These are phyloP conservation scores for Globisporangium spinosum DNA, from an alignment of 352 stramenopile species.

Conservation along the genomic window DNA sequence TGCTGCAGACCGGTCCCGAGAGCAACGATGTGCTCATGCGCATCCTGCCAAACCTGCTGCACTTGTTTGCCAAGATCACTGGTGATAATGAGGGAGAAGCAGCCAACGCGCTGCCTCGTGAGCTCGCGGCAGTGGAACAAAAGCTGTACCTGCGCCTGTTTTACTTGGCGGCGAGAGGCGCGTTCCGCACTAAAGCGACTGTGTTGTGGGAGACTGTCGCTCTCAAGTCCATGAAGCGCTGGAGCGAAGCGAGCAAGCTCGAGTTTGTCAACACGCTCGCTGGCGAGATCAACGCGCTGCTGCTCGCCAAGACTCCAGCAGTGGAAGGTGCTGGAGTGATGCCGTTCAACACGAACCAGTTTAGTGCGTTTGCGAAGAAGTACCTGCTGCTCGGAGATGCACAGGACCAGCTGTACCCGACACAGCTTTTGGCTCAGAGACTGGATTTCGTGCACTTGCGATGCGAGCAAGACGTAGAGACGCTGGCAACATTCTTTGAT, in stretches of 20 bases:
- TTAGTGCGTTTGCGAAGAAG: slow-evolving; percentile 48
- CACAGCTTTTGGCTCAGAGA: slow-evolving; percentile 36
- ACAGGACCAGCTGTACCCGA: slow-evolving; percentile 27
- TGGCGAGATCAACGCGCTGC: slow-evolving; percentile 46
- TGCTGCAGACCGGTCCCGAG: slow-evolving; percentile 38
- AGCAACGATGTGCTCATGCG: slow-evolving; percentile 43
- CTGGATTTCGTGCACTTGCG: slow-evolving; percentile 49
- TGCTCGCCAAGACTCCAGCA: slow-evolving; percentile 28
- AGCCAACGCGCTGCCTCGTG: slow-evolving; percentile 27
- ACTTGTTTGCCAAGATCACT: slow-evolving; percentile 49
- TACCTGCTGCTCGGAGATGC: slow-evolving; percentile 39
- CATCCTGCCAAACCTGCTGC: slow-evolving; percentile 54
- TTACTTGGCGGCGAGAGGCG: slow-evolving; percentile 49
- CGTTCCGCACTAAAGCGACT: slow-evolving; percentile 43
- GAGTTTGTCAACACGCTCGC: slow-evolving; percentile 46
- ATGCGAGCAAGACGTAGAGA: slow-evolving; percentile 20
- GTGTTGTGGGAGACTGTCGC: slow-evolving; percentile 47
- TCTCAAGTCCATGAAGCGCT: slow-evolving; percentile 34
- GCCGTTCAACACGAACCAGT: slow-evolving; percentile 47
- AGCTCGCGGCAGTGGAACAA: slow-evolving; percentile 52
- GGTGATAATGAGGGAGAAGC: neutral
- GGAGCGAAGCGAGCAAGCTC: slow-evolving; percentile 30
- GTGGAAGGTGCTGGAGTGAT: slow-evolving; percentile 2
- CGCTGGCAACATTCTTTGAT: slow-evolving; percentile 35
- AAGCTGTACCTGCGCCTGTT: slow-evolving; percentile 59